A percentile compares a stretch with the other conserved stretches of the same genome.
phyloP scores from a whole-genome alignment of 1,284 basidiomycete genomes.

The Ceratobasidium sp. region DNA sequence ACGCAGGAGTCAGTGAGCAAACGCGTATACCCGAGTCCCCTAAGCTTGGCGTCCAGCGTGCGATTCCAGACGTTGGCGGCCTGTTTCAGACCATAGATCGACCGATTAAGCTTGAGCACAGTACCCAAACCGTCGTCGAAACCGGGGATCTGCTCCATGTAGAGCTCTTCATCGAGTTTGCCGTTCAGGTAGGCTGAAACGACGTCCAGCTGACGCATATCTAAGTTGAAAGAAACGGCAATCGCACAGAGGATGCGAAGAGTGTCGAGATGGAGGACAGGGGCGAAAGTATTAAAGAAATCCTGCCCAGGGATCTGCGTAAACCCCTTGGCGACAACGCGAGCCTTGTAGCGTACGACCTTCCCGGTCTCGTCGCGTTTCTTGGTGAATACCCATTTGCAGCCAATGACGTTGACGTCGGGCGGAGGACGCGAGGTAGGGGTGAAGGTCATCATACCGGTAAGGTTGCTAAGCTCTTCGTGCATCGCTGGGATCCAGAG shows the following conservation, averaged over 20 bases:
- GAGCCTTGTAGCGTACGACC: slow-evolving; percentile 52
- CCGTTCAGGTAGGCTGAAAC: slow-evolving; percentile 50
- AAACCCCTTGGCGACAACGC: slow-evolving; percentile 57
- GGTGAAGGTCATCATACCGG: not conserved
- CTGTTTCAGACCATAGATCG: slow-evolving; percentile 52
- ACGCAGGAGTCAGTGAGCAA: slow-evolving; percentile 20
- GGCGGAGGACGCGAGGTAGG: not conserved
- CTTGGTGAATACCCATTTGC: slow-evolving; percentile 49
- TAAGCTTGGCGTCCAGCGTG: not conserved
- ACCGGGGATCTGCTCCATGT: slow-evolving; percentile 55
- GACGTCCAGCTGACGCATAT: slow-evolving; percentile 55
- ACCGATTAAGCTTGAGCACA: slow-evolving; percentile 43
- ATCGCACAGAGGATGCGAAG: slow-evolving; percentile 50
- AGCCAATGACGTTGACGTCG: slow-evolving; percentile 7
- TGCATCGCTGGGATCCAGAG: not conserved
- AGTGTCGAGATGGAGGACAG: slow-evolving; percentile 49
- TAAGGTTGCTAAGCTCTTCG: not conserved
- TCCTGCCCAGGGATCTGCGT: slow-evolving; percentile 52
- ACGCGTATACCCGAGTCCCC: not conserved
- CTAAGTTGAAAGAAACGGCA: slow-evolving; percentile 48
- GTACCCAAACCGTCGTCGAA: slow-evolving; percentile 45
- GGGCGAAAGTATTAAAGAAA: slow-evolving; percentile 53
- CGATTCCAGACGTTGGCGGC: slow-evolving; percentile 44
- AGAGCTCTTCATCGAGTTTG: slow-evolving; percentile 56
- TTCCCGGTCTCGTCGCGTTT: slow-evolving; percentile 52